These are phyloP conservation scores for Plasmodium malariae DNA, from an alignment of 169 alveolate genomes.

Conservation along the genomic window DNA sequence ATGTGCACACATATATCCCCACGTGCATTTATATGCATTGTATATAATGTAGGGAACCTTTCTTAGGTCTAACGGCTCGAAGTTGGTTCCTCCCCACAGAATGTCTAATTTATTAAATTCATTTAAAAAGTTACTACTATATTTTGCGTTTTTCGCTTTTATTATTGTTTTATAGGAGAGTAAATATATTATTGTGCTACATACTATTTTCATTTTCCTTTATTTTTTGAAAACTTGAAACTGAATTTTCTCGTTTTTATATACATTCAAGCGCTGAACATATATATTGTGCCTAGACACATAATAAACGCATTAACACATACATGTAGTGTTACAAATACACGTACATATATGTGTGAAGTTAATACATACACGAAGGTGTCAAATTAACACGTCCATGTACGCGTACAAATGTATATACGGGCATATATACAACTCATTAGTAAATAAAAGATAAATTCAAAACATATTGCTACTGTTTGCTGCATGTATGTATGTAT, in stretches of 20 bases:
- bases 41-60: conserved; percentile 12
- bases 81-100: background rate
- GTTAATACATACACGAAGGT: no score
- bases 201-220: conserved; percentile 49
- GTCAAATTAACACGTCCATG: background rate
- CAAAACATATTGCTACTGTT: no score
- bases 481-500: no score
- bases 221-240: no score
- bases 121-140: background rate
- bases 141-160: conserved; percentile 14
- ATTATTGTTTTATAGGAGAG: conserved; percentile 20
- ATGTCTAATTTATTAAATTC: conserved; percentile 8
- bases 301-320: no score
- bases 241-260: no score
- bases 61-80: conserved; percentile 7
- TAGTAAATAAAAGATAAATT: no score
- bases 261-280: background rate
- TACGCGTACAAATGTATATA: background rate
- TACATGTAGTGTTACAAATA: no score
- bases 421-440: no score
- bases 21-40: background rate
- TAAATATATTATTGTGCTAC: conserved; percentile 18
- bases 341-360: no score
- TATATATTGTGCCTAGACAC: no score
- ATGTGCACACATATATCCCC: background rate